These are phyloP conservation scores for Solanum bulbocastanum DNA, from an alignment of 257 asterid species.

Conservation along the genomic window DNA sequence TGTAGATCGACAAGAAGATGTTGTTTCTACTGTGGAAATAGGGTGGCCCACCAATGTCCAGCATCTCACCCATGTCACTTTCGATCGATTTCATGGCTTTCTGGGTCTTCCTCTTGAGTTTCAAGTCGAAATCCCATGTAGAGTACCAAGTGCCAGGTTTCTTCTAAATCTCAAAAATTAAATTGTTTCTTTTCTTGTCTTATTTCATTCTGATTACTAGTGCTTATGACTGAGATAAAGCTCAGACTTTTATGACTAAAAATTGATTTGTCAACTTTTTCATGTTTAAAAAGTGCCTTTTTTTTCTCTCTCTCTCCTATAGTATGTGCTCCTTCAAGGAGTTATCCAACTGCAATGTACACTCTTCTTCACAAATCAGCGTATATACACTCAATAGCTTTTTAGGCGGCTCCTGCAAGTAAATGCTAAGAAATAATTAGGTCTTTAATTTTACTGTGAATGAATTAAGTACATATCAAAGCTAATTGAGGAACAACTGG, in stretches of 20 bases:
- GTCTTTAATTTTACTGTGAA: not conserved
- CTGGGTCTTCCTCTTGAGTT: slow-evolving; percentile 93
- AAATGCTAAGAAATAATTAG: not conserved
- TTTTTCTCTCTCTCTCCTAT: no score
- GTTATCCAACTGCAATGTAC: no score
- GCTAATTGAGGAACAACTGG: not conserved
- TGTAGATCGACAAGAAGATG: slow-evolving; percentile 49
- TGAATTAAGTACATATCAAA: not conserved
- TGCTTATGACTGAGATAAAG: not conserved
- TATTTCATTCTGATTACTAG: not conserved
- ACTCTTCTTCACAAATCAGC: not conserved
- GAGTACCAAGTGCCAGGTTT: slow-evolving; percentile 97
- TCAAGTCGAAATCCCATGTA: slow-evolving; percentile 69
- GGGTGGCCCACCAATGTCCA: slow-evolving; percentile 94
- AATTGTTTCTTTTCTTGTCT: not conserved
- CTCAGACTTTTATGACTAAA: not conserved
- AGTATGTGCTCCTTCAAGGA: no score
- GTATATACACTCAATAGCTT: not conserved
- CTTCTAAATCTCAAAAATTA: not conserved
- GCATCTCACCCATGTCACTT: slow-evolving; percentile 89
- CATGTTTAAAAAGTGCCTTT: not conserved
- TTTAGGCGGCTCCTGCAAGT: not conserved
- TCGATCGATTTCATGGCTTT: slow-evolving; percentile 88
- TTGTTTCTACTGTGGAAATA: slow-evolving; percentile 73
- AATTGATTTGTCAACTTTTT: not conserved